Evolutionary conservation across 495 filamentous ascomycete genomes (phyloP), one percentile per base, ranked within the genome.

Genomic region (Cladorrhinum samala): DNA sequence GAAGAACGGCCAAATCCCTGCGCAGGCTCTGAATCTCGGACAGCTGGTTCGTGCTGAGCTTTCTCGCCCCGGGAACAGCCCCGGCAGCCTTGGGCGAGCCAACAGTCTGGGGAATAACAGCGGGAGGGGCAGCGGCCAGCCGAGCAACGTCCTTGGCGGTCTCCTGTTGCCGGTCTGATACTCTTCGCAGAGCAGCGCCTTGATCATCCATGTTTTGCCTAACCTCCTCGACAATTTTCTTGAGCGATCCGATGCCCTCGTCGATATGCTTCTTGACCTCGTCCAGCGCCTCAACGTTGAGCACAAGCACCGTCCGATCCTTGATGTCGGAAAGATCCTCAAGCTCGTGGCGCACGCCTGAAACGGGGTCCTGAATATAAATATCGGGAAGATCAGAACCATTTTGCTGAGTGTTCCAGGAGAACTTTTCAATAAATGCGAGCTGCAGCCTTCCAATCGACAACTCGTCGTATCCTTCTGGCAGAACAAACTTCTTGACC

Each of bases 381-480:
- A 98, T 96, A 60, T 97, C 93, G 0, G 93, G 93, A 24, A 98
- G 74, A 61, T 98, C 93, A 11, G 82, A 83, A 19, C 94, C 93
- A 64, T 97, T 92, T 60, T 84, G 88, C 57, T 95, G 92, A 1
- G 91, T 95, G 59, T 93, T 96, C 90, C 95, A 98, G 6, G 91
- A 90, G 61, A 98, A 98, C 61, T 96, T 97, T 57, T 97, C 94
- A 59, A 98, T 98, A 67, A 98, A 98, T n/a, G 92, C 91, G 27
- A 97, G 78, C 63, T 97, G 93, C 51, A 98, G 71, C 9, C 90
- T 80, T 9, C 87, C 89, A 49, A 95, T 83, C 17, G 91, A 90
- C 14, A 98, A 74, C 41, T 87, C 89, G 9, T 83, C 80, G 52
- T 83, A 85, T 3, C 91, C 91, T 60, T 92, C 91, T 2, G 87